Percentiles rank a stretch among this genome's conserved stretches.
Evolutionary conservation across 2,329 filamentous ascomycete species (phyloP).

Genomic region (Aspergillus neoniger): DNA sequence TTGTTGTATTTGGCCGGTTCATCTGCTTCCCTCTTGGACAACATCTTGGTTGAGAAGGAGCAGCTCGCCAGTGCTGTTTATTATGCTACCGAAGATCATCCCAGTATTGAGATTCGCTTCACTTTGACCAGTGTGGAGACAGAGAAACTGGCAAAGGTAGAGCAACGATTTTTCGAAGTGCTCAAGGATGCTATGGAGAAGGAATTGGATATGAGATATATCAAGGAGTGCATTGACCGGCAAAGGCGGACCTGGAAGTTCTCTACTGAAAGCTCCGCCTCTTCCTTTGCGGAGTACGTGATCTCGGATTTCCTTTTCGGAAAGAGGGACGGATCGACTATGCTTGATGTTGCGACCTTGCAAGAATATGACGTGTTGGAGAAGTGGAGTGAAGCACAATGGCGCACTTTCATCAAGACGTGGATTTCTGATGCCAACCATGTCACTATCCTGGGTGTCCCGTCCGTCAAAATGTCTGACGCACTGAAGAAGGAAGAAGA

Average conservation of each 20-base stretch:
- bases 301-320: slow-evolving; percentile 94
- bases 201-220: slow-evolving; percentile 84
- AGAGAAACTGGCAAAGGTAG: slow-evolving; percentile 77
- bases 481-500: slow-evolving; percentile 82
- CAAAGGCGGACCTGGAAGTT: slow-evolving; percentile 81
- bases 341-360: slow-evolving; percentile 59
- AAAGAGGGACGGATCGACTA: slow-evolving; percentile 75
- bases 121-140: slow-evolving; percentile 85
- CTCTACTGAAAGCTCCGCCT: slow-evolving; percentile 76
- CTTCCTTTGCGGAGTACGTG: slow-evolving; percentile 79
- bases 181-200: slow-evolving; percentile 75
- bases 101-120: slow-evolving; percentile 81
- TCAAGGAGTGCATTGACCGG: slow-evolving; percentile 81
- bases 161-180: slow-evolving; percentile 81
- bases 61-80: slow-evolving; percentile 84
- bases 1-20: slow-evolving; percentile 89
- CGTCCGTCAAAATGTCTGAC: slow-evolving; percentile 75
- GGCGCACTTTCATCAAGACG: slow-evolving; percentile 77
- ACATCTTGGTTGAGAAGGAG: slow-evolving; percentile 88
- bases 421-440: slow-evolving; percentile 86
- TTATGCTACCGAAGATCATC: slow-evolving; percentile 76
- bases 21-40: slow-evolving; percentile 88
- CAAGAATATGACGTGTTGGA: slow-evolving; percentile 67
- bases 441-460: slow-evolving; percentile 83
- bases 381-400: slow-evolving; percentile 79